Percentiles rank a stretch among this genome's conserved stretches.
Evolutionary conservation across 495 filamentous ascomycete species (phyloP).

Genomic region (Penicillium crystallinum): DNA sequence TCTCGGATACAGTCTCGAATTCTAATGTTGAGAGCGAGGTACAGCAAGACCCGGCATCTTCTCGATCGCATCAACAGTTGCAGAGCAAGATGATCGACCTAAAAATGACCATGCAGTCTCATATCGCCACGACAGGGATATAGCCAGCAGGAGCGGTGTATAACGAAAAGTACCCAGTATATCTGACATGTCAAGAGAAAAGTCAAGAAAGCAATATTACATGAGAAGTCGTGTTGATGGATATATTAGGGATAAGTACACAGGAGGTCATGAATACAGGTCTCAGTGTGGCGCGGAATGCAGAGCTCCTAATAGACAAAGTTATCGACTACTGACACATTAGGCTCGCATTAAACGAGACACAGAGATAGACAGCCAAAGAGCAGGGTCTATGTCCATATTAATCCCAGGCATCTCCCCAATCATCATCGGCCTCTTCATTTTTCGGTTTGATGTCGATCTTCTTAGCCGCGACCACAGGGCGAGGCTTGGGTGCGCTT

Average conservation of each 20-base stretch:
- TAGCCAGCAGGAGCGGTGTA: no score
- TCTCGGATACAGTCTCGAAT: no score
- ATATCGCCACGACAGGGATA: no score
- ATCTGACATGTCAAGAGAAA: no score
- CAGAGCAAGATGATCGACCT: no score
- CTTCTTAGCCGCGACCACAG: slow-evolving; percentile 36
- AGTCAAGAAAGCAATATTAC: no score
- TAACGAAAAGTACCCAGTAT: no score
- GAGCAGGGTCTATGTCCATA: neutral
- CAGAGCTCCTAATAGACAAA: neutral
- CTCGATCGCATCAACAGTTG: no score
- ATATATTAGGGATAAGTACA: neutral
- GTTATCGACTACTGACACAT: neutral
- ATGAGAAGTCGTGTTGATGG: no score
- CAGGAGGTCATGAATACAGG: neutral
- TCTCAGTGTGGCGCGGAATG: neutral
- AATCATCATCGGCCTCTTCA: slow-evolving; percentile 46
- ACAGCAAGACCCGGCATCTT: no score
- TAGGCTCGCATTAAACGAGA: neutral
- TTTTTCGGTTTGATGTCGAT: slow-evolving; percentile 50
- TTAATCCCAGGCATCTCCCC: slow-evolving; percentile 55
- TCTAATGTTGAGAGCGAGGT: no score
- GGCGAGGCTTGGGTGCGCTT: slow-evolving; percentile 37
- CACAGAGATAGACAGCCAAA: neutral
- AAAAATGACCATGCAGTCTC: no score